A percentile compares a stretch with the other conserved stretches of the same genome.
Evolutionary conservation across 805 yeast genomes (phyloP).

Genomic region (Nakazawaea anatomiae): DNA sequence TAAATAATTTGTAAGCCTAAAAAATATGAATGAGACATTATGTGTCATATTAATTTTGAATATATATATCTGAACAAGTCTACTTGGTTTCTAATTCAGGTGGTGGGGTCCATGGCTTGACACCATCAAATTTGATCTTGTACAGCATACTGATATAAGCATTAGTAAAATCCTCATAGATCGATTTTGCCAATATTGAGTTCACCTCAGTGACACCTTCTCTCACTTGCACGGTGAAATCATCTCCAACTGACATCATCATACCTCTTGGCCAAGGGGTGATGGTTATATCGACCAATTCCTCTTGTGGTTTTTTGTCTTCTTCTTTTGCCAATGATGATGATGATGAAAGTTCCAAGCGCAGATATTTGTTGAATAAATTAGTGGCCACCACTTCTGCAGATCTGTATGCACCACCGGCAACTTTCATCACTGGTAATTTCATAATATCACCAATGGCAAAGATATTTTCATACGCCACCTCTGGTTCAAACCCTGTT

Average conservation of each 20-base stretch:
- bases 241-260: constrained; percentile 3
- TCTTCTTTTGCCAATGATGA: background rate
- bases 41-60: too few relatives aligned
- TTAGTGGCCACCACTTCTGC: constrained; percentile 22
- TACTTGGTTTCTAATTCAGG: background rate
- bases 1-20: too few relatives aligned
- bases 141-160: background rate
- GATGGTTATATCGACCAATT: background rate
- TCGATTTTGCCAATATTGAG: background rate
- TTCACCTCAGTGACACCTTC: constrained; percentile 1
- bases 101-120: background rate
- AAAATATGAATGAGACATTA: too few relatives aligned
- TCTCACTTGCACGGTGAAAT: background rate
- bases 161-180: constrained; percentile 2
- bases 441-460: constrained; percentile 32
- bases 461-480: constrained; percentile 23
- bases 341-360: background rate
- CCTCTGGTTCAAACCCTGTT: background rate
- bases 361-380: background rate
- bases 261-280: constrained; percentile 3
- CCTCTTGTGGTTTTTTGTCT: background rate
- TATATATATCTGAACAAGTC: too few relatives aligned
- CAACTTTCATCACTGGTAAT: constrained; percentile 32
- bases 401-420: constrained; percentile 30
- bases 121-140: background rate